A percentile compares a stretch with the other conserved stretches of the same genome.
phyloP scores from a whole-genome alignment of 2,329 filamentous ascomycete genomes.

The Fusarium palustre region DNA sequence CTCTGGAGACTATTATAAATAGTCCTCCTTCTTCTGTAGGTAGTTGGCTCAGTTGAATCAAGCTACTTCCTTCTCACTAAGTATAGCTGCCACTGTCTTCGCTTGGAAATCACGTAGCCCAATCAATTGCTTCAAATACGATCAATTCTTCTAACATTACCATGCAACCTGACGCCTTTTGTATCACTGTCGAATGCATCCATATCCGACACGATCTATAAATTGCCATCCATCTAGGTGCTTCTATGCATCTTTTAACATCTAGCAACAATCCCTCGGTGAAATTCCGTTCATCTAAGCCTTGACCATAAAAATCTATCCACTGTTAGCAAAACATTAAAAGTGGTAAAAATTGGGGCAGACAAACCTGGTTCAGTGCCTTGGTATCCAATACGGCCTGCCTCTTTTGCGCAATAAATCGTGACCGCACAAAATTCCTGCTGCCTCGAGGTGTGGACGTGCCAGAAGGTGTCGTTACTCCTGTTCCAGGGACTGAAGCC shows the following conservation, averaged over 20 bases:
- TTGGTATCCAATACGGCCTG: constrained; percentile 83
- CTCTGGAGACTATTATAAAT: no score
- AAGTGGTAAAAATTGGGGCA: constrained; percentile 54
- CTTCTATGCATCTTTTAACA: constrained; percentile 9
- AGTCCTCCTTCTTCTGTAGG: no score
- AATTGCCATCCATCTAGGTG: constrained; percentile 1
- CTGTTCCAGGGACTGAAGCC: constrained; percentile 51
- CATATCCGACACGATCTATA: constrained; percentile 9
- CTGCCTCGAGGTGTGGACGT: constrained; percentile 63
- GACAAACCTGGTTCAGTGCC: constrained; percentile 83
- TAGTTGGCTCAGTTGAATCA: no score
- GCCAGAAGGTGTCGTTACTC: constrained; percentile 56
- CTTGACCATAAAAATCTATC: constrained; percentile 78
- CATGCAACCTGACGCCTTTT: constrained; percentile 20
- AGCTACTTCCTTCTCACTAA: no score
- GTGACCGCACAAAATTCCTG: constrained; percentile 79
- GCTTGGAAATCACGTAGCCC: not conserved
- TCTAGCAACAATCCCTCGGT: not conserved
- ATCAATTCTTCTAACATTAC: constrained; percentile 11
- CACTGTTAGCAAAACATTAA: constrained; percentile 13
- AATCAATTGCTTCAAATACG: not conserved
- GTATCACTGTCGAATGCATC: not conserved
- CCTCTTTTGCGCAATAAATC: constrained; percentile 90
- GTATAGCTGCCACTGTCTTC: no score
- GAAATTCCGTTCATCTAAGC: constrained; percentile 39